Evolutionary conservation across 352 stramenopile species (phyloP).

Genomic region (Globisporangium heterothallicum): DNA sequence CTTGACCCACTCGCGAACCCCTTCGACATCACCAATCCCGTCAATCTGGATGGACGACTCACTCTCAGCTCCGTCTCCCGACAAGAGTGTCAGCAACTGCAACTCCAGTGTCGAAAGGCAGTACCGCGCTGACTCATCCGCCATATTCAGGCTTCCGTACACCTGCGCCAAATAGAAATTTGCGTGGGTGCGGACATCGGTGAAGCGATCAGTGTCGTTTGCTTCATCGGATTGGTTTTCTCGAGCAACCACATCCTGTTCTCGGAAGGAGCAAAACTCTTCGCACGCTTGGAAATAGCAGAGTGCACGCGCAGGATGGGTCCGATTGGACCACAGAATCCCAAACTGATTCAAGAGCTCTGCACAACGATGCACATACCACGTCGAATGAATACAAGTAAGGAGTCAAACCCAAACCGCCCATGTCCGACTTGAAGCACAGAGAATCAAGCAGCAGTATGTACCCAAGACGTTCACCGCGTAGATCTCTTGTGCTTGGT

Average conservation of each 20-base stretch:
- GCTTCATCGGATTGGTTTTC: constrained; percentile 1
- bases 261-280: constrained; percentile 12
- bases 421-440: not conserved
- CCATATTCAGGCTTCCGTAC: constrained; percentile 41
- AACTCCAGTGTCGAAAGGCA: constrained; percentile 63
- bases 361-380: too few species aligned
- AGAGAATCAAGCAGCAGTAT: not conserved
- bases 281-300: constrained; percentile 49
- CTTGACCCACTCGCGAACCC: constrained; percentile 44
- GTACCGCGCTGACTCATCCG: constrained; percentile 48
- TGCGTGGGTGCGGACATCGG: constrained; percentile 32
- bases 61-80: constrained; percentile 3
- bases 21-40: constrained; percentile 16
- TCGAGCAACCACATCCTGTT: not conserved
- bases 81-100: constrained; percentile 28
- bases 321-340: constrained; percentile 64
- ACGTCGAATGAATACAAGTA: not conserved
- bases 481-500: constrained; percentile 14
- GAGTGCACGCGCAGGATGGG: constrained; percentile 33
- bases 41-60: too few species aligned
- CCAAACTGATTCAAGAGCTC: constrained; percentile 58
- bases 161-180: constrained; percentile 75
- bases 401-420: not conserved
- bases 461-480: constrained; percentile 17
- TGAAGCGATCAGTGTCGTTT: constrained; percentile 4